Evolutionary conservation across 768 basidiomycete genomes (phyloP), one percentile per base, ranked within the genome.

Genomic region (Amanita fuliginea): DNA sequence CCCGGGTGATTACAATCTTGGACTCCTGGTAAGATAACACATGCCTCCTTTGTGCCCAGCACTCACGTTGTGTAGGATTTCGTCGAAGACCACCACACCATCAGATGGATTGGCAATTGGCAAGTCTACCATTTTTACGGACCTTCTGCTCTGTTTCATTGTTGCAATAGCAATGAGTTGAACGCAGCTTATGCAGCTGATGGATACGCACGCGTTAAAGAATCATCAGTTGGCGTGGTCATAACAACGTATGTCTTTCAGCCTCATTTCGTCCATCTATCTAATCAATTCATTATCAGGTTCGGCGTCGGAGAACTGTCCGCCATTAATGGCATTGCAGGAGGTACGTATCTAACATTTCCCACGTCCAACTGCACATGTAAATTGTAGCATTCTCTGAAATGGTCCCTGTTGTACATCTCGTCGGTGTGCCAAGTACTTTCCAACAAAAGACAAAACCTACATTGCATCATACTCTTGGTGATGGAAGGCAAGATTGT

Each of bases 301-400:
- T 95, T 93, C 55, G 93, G 93, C 48, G 93, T 96, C n/a, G 93
- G 93, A 13, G 93, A 96, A 62, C 67, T 95, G 39, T 86, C 83
- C 35, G 91, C 92, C 3, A 80, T 86, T 32, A 89, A 90, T 56
- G 86, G 87, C 36, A 78, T 93, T 53, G 88, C 85, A 24, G 84
- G 84, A 57, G 78, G 83, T 77, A 56, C 51, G 16, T 39, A 34
- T n/a, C 3, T 6, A 8, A 41, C 14, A 7, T 35, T 3, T 10
- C 6, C 36, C 42, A 33, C 11, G 5, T 10, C 18, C 26, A 4
- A 24, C 45, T 8, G n/a, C 46, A 16, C 52, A 46, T 47, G 37
- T 26, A 19, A 36, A 13, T 28, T 13, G 10, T 28, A 84, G 84
- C 84, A 13, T 83, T 83, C 60, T 81, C 90, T 37, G 92, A 96